These are phyloP conservation scores for Plectosphaerella plurivora DNA, from an alignment of 2,329 filamentous ascomycete species.

Conservation along the genomic window DNA sequence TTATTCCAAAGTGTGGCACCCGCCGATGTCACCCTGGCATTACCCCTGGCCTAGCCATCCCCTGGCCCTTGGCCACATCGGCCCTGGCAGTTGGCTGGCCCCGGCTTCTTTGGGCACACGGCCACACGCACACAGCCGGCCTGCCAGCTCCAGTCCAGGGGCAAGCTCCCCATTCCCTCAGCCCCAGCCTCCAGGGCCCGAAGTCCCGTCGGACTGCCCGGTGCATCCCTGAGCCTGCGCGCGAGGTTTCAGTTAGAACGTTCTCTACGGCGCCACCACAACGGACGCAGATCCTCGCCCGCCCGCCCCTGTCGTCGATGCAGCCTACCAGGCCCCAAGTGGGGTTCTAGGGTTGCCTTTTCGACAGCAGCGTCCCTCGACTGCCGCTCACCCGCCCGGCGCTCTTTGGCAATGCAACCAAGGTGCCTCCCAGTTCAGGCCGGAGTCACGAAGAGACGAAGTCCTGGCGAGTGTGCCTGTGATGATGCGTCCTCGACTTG, in stretches of 20 bases:
- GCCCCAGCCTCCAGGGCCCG: background rate
- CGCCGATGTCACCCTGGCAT: too few relatives aligned
- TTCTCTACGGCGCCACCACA: slow-evolving; percentile 8
- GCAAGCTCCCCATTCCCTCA: background rate
- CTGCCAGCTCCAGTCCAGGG: background rate
- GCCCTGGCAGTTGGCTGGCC: background rate
- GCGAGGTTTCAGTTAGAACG: slow-evolving; percentile 12
- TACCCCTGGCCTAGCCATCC: too few relatives aligned
- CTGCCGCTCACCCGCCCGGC: too few relatives aligned
- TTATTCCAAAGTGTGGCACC: too few relatives aligned
- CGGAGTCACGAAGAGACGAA: too few relatives aligned
- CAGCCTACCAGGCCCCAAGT: background rate
- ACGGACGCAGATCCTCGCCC: slow-evolving; percentile 6
- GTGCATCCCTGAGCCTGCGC: slow-evolving; percentile 2
- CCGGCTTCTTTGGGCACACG: background rate
- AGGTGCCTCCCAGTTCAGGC: too few relatives aligned
- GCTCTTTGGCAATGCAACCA: too few relatives aligned
- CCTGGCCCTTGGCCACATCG: too few relatives aligned
- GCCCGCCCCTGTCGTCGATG: slow-evolving; percentile 5
- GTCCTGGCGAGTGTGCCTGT: too few relatives aligned
- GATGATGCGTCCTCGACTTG: too few relatives aligned
- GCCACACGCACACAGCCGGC: background rate
- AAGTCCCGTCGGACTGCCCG: background rate
- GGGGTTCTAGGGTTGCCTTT: too few relatives aligned
- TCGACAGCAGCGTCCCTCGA: too few relatives aligned